Base-by-base conservation (phyloP, 352 stramenopile genomes). In the Phytophthora tubulina region DNA sequence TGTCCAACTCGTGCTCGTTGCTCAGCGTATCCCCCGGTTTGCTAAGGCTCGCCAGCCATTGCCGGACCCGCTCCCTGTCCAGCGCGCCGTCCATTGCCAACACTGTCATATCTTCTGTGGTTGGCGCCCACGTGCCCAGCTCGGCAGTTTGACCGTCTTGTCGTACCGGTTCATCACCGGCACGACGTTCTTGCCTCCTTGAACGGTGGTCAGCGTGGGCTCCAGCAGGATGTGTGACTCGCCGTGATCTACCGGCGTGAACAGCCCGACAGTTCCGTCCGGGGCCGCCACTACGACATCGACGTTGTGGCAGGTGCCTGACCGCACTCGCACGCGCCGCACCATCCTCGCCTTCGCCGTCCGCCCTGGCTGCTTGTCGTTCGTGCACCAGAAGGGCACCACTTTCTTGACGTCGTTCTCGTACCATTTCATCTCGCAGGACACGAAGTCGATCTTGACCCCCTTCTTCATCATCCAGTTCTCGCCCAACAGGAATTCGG, bases 131-230 rank as follows among this genome's bases (percentile, higher is more conserved):
- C 3, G 50, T 61, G n/a, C 60, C 60, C 1, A 68, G 30, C 31
- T 31, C 11, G 48, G 48, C 5, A 66, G 7, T 30, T 66, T 66
- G 4, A 46, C 30, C 3, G 10, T 60, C 1, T 41, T 10, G 6
- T 50, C 60, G n/a, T 41, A 14, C 5, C 54, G 13, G 11, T 55
- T 68, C 15, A 68, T n/a, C 2, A 68, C 32, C 3, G 49, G 60
- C 2, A 68, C 41, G 8, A 55, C n/a, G 1, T 55, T 31, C 17
- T 60, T 50, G 11, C 50, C 60, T 7, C 13, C 17, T 1, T 31
- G 36, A 14, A 68, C 39, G n/a, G 38, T 61, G 6, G 60, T 55
- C 30, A 68, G 10, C n/a, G 38, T 61, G 10, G 60, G 48, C 6
- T 48, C 48, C 3, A 60, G 14, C 30, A 67, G 21, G n/a, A n/a